A percentile compares a stretch with the other conserved stretches of the same genome.
Conservation (phyloP, 768 basidiomycete genomes). For the Chiua virens region DNA sequence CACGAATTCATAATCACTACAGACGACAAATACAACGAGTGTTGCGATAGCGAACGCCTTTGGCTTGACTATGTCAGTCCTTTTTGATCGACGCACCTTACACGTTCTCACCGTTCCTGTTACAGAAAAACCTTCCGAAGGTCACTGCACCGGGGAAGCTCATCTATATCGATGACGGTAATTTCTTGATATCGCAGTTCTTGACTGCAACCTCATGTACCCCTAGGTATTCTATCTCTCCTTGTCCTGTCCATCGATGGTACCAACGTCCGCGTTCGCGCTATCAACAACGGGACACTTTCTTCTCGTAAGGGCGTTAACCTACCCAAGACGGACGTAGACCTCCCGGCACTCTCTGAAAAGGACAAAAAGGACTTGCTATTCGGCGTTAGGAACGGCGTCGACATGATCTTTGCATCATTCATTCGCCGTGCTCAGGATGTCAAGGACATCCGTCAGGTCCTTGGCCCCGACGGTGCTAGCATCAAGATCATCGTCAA, state of each 20-base stretch:
- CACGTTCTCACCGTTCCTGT: not conserved
- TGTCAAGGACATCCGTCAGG: conserved; percentile 88
- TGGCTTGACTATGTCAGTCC: conserved; percentile 90
- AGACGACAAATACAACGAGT: conserved; percentile 76
- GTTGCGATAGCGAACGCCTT: conserved; percentile 79
- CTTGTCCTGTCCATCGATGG: conserved; percentile 90
- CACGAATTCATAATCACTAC: conserved; percentile 93
- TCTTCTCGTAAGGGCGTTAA: conserved; percentile 99
- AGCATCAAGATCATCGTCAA: conserved; percentile 99
- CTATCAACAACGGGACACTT: conserved; percentile 88
- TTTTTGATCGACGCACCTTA: not conserved
- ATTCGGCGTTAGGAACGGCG: conserved; percentile 96
- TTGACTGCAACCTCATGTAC: conserved; percentile 1
- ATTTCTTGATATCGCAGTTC: conserved; percentile 4
- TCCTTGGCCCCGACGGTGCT: conserved; percentile 93
- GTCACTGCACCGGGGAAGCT: conserved; percentile 97
- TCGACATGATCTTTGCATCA: conserved; percentile 99
- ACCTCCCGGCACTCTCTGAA: conserved; percentile 94
- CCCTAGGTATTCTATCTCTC: conserved; percentile 77
- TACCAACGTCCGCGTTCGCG: conserved; percentile 75
- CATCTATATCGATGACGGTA: conserved; percentile 96
- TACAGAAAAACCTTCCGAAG: conserved; percentile 85
- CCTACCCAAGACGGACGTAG: conserved; percentile 95
- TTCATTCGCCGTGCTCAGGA: conserved; percentile 97
- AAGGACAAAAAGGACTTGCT: conserved; percentile 96